Evolutionary conservation across 331 rosid species (phyloP).

Genomic region (Spiraea crenata): DNA sequence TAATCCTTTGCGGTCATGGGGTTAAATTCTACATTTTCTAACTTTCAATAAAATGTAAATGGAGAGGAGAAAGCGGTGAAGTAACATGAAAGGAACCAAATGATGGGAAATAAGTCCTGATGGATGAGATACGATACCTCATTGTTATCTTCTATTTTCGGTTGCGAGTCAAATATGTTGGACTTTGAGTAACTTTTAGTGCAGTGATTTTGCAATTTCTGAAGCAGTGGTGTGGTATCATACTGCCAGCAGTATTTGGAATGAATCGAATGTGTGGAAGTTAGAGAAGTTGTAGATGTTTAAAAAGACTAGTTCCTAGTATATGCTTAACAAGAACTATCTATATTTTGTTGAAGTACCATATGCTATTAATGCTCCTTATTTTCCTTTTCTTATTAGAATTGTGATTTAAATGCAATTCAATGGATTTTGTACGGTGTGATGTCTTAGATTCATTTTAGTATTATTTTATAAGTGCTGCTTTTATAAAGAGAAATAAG

Average conservation of each 20-base stretch:
- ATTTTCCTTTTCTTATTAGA: too few species aligned
- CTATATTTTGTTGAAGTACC: not conserved
- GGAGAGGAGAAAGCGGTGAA: not conserved
- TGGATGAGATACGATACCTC: not conserved
- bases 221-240: not conserved
- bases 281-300: not conserved
- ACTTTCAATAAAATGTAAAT: not conserved
- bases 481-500: not conserved
- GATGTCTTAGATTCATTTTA: not conserved
- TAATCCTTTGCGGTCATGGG: not conserved
- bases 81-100: not conserved
- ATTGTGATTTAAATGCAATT: not conserved
- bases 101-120: not conserved
- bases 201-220: not conserved
- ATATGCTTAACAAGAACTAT: not conserved
- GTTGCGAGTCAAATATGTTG: not conserved
- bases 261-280: not conserved
- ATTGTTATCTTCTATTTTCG: not conserved
- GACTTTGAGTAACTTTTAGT: not conserved
- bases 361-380: not conserved
- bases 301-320: not conserved
- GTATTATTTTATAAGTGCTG: too few species aligned
- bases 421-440: not conserved
- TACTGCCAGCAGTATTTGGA: not conserved
- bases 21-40: not conserved